Base-by-base conservation (phyloP, 106 monocot genomes). In the Gastrodia elata region DNA sequence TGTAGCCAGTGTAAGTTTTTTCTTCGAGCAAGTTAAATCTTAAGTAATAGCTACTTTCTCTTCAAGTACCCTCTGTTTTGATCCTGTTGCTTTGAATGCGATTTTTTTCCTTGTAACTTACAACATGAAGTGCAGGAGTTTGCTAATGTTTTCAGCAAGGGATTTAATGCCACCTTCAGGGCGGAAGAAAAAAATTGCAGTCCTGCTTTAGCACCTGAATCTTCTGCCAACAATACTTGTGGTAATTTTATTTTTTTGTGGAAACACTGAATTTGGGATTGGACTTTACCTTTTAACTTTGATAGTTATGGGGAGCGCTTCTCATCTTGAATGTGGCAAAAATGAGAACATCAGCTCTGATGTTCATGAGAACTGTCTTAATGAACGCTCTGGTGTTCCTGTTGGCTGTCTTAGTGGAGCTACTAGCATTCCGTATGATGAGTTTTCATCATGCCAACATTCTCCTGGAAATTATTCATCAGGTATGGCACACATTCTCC, bases 1-100 rank as follows among this genome's bases (percentile, higher is more conserved):
- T 35, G 72, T 83, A 18, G 80, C 78, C 65, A 78, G 57, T 80
- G 92, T 92, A 55, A 49, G 73, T 78, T 84, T 43, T 39, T 32
- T 43, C 8, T 71, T 35, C 24, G 6, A 71, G 27, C 2, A 16
- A 78, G 42, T 74, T 41, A 68, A 39, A 32, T 71, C 56, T 42
- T 57, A 14, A 48, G n/a, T 30, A 73, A 59, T 25, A 69, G 8
- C 20, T 40, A 27, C 9, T 40, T 69, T 69, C 4, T 10, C 40
- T 40, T 41, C 39, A 69, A 39, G 24, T 26, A 40, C 24, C 25
- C 41, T 25, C 38, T 69, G 10, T 41, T 69, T 39, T 10, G 18
- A 40, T 40, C 69, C 67, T 25, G 11, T 2, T 26, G 11, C 7
- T 26, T 69, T 41, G 22, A 22, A 39, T 40, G 38, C 26, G 41